phyloP scores from a whole-genome alignment of 106 monocot species.

The Dendrobium nobile region DNA sequence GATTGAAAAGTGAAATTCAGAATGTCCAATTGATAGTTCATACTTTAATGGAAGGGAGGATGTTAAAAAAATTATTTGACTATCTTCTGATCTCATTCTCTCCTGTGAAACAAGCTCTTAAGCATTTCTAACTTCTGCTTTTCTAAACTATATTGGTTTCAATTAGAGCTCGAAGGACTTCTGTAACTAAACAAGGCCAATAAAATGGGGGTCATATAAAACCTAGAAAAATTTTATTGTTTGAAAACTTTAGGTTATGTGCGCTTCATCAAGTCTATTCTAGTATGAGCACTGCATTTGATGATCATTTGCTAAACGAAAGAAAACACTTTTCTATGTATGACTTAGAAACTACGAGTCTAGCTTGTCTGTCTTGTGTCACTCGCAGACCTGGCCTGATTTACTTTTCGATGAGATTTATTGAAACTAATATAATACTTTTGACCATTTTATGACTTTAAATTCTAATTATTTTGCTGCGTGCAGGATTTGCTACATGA shows the following conservation, averaged over 20 bases:
- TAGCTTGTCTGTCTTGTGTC: background rate
- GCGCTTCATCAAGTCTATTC: background rate
- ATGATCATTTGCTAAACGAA: background rate
- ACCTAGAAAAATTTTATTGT: background rate
- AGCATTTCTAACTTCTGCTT: background rate
- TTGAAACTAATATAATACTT: background rate
- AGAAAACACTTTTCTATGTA: background rate
- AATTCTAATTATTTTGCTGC: background rate
- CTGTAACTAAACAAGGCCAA: background rate
- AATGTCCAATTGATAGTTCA: too few relatives aligned
- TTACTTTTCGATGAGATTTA: background rate
- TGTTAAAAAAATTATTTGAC: background rate
- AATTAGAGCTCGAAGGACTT: background rate
- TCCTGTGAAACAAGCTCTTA: background rate
- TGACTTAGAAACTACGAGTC: background rate
- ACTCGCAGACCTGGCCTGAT: background rate
- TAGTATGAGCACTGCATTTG: background rate
- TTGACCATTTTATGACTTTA: background rate
- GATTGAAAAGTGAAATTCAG: background rate
- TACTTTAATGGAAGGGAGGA: background rate
- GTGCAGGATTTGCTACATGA: background rate
- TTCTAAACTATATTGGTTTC: background rate
- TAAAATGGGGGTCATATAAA: background rate
- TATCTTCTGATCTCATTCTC: background rate
- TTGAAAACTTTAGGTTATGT: background rate